Percentiles rank a stretch among this genome's conserved stretches.
Conservation (phyloP, 768 basidiomycete genomes). For the Pleurotus giganteus region DNA sequence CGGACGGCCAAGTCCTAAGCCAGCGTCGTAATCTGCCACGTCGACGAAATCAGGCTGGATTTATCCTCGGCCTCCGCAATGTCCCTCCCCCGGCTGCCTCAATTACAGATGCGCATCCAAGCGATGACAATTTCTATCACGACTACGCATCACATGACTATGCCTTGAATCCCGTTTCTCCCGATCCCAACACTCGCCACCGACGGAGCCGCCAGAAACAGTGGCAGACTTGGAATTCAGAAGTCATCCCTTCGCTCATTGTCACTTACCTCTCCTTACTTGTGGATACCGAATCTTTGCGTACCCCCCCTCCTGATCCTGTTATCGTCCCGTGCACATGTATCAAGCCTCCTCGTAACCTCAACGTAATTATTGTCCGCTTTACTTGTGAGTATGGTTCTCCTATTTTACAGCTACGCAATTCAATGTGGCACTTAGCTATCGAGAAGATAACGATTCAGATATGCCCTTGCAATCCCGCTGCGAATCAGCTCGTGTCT, state of each 20-base stretch:
- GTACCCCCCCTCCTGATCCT: neutral
- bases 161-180: neutral
- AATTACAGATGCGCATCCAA: too few relatives aligned
- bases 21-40: neutral
- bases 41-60: neutral
- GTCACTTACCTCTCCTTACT: neutral
- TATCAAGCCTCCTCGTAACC: neutral
- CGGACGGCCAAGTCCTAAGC: neutral
- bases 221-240: neutral
- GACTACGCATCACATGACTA: neutral
- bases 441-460: constrained; percentile 9
- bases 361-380: constrained; percentile 1
- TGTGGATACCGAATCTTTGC: neutral
- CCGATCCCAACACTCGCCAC: neutral
- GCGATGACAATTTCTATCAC: neutral
- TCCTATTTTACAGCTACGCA: neutral
- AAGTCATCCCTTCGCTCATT: neutral
- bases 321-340: neutral
- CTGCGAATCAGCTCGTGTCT: constrained; percentile 21
- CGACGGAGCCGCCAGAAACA: neutral
- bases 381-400: constrained; percentile 5
- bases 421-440: neutral
- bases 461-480: constrained; percentile 14
- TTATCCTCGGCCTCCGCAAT: neutral
- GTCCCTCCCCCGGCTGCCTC: neutral